phyloP scores from a whole-genome alignment of 1,284 basidiomycete genomes.

The Ustilago curta region DNA sequence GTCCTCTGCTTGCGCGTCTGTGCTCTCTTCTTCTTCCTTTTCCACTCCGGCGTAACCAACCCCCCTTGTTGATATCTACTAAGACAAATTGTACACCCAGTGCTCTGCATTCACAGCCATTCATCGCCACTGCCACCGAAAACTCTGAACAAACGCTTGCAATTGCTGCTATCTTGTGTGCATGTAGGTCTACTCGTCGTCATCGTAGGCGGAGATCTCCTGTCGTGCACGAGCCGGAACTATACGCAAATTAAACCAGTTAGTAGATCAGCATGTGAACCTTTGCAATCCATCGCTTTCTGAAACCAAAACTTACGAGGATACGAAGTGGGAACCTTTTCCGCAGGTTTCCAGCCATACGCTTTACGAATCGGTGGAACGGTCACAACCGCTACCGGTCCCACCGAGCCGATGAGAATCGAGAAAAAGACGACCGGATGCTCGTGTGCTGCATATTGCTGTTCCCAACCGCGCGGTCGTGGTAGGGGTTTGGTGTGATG shows the following conservation, averaged over 20 bases:
- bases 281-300: too few relatives aligned
- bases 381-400: conserved; percentile 78
- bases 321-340: conserved; percentile 83
- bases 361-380: conserved; percentile 83
- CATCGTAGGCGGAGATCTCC: conserved; percentile 60
- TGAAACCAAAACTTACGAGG: conserved; percentile 81
- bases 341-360: conserved; percentile 79
- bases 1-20: too few relatives aligned
- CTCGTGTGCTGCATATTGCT: conserved; percentile 89
- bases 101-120: too few relatives aligned
- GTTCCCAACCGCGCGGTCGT: background rate
- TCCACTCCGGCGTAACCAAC: too few relatives aligned
- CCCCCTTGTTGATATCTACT: too few relatives aligned
- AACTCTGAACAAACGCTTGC: too few relatives aligned
- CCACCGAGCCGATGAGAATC: conserved; percentile 76
- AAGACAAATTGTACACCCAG: too few relatives aligned
- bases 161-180: conserved; percentile 14
- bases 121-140: too few relatives aligned
- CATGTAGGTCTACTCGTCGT: conserved; percentile 41
- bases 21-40: too few relatives aligned
- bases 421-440: conserved; percentile 92
- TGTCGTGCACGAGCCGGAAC: conserved; percentile 61
- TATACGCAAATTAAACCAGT: conserved; percentile 21
- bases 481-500: background rate
- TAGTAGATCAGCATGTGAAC: too few relatives aligned